Conservation (phyloP, 2,329 filamentous ascomycete genomes). For the Trichoderma arundinaceum region DNA sequence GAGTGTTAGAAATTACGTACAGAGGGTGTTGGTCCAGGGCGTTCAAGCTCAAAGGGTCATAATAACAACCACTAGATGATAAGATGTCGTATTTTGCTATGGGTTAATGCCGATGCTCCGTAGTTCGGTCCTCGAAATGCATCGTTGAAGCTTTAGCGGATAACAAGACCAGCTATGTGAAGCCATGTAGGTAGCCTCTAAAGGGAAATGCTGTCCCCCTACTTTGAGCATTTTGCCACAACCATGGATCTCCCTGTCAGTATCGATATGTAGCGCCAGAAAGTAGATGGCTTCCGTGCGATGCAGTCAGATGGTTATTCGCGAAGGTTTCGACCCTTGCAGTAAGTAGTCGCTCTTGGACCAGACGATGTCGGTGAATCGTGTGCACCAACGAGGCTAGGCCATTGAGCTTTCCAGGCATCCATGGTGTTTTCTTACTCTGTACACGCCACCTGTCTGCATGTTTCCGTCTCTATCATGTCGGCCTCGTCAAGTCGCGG, state of each 20-base stretch:
- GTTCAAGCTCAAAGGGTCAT: neutral
- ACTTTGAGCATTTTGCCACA: neutral
- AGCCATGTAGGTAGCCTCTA: neutral
- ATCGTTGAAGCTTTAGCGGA: neutral
- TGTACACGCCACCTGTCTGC: conserved; percentile 13
- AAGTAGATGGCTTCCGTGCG: neutral
- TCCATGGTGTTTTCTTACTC: conserved; percentile 4
- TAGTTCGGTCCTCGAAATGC: neutral
- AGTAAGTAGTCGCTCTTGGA: conserved; percentile 12
- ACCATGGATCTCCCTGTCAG: neutral
- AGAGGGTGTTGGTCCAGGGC: neutral
- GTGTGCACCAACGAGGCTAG: conserved; percentile 4
- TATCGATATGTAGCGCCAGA: neutral
- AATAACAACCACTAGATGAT: neutral
- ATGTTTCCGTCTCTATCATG: neutral
- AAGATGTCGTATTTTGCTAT: neutral
- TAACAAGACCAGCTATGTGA: too few species aligned
- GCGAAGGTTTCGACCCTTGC: conserved; percentile 13
- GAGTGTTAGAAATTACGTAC: conserved; percentile 2
- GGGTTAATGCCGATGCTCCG: neutral
- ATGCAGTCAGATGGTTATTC: neutral
- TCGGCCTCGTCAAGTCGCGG: neutral
- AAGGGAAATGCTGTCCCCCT: neutral
- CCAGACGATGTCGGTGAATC: conserved; percentile 3
- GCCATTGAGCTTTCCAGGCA: neutral